Evolutionary conservation across 768 basidiomycete genomes (phyloP), one percentile per base, ranked within the genome.

Genomic region (Pholiota conissans): DNA sequence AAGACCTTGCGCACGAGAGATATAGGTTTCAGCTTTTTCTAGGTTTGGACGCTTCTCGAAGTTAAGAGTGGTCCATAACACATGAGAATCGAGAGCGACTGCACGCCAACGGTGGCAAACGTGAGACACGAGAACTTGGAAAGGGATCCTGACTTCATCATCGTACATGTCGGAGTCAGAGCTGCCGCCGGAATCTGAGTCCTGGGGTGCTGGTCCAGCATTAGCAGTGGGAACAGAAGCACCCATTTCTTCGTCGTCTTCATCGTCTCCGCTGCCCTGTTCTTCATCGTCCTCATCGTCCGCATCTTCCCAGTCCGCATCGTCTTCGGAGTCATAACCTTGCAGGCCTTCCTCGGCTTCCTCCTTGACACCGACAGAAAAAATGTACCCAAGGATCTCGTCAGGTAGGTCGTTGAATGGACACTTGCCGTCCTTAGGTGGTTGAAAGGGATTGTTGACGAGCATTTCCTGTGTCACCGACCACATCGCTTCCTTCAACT

Each of bases 51-150:
- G 74, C 34, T 72, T 69, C 4, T 59, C 39, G 40, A 81, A 82
- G 3, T 68, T 62, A 37, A 89, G 72, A 28, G 57, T 68, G 10
- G 80, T 81, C 87, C 87, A 89, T 16, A 89, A 74, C 8, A 73
- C 71, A 0, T 84, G 82, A 0, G 80, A 81, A 28, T 78, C 77
- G 27, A 87, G 54, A 3, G 84, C 80, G 20, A 78, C 68, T 29
- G 70, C 71, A 48, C 86, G 82, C 86, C 86, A 88, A 56, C 78
- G 82, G 24, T 63, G 71, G 67, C 86, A 88, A 9, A 87, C 80
- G 62, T 86, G 86, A 16, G 85, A 86, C 13, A 79, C 83, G 61
- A 84, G 71, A 27, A 85, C 71, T 61, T 80, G 78, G 65, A 85
- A 86, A 2, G 74, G 72, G 1, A 72, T 47, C 42, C 59, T 24